Evolutionary conservation across 2,329 filamentous ascomycete genomes (phyloP).

Genomic region (Colletotrichum sansevieriae): DNA sequence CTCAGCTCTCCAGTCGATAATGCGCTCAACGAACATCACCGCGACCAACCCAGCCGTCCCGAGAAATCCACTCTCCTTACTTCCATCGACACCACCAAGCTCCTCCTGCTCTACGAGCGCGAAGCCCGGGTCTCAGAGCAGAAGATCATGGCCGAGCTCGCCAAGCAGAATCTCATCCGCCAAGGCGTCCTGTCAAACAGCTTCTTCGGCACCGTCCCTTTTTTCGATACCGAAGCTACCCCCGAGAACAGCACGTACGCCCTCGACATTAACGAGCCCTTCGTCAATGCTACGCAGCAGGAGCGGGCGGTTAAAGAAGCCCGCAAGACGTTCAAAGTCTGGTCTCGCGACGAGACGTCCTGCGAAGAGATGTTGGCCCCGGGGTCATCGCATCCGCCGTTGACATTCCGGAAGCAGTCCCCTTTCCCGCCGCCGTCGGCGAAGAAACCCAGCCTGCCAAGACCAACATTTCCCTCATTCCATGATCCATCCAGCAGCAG

Average conservation of each 20-base stretch:
- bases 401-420: too few relatives aligned
- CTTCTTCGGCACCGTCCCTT: constrained; percentile 15
- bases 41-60: background rate
- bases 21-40: background rate
- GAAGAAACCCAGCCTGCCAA: too few relatives aligned
- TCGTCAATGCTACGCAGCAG: constrained; percentile 21
- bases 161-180: constrained; percentile 23
- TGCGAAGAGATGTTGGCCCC: background rate
- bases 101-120: constrained; percentile 29
- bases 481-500: too few relatives aligned
- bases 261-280: background rate
- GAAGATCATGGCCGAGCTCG: constrained; percentile 24
- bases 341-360: constrained; percentile 12
- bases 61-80: background rate
- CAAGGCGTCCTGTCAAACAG: constrained; percentile 22
- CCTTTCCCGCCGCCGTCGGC: too few relatives aligned
- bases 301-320: background rate
- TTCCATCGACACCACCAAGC: constrained; percentile 13
- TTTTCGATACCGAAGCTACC: background rate
- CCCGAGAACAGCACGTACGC: background rate
- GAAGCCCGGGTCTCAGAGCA: constrained; percentile 31
- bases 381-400: background rate
- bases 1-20: background rate
- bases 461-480: too few relatives aligned
- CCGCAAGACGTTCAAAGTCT: constrained; percentile 7